Percentiles rank a stretch among this genome's conserved stretches.
These are phyloP conservation scores for Calocera cornea DNA, from an alignment of 768 basidiomycete genomes.

Conservation along the genomic window DNA sequence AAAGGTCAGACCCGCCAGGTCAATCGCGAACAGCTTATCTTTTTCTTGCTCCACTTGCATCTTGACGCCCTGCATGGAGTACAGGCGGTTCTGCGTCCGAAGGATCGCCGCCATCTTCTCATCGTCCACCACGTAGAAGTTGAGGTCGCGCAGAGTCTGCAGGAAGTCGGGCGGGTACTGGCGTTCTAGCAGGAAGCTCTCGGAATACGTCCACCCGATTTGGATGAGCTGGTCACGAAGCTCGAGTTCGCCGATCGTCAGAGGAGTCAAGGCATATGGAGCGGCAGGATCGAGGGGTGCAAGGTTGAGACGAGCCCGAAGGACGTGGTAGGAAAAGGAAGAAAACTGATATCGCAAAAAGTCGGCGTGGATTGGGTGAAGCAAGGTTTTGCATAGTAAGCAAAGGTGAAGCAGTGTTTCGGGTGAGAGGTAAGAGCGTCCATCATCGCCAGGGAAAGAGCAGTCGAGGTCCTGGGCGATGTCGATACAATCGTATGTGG, in stretches of 20 bases:
- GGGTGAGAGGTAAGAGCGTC: background rate
- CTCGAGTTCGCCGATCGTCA: background rate
- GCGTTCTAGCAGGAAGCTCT: background rate
- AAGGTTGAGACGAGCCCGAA: background rate
- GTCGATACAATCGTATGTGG: background rate
- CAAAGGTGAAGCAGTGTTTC: background rate
- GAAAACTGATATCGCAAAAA: background rate
- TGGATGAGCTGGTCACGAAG: background rate
- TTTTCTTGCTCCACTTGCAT: too few relatives aligned
- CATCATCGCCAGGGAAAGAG: background rate
- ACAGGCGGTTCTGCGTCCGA: too few relatives aligned
- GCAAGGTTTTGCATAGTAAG: background rate
- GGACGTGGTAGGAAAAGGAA: background rate
- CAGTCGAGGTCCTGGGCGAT: background rate
- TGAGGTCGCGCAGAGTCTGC: background rate
- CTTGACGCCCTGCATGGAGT: too few relatives aligned
- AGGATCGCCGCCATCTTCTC: background rate
- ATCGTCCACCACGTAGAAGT: background rate
- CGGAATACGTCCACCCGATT: background rate
- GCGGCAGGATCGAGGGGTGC: background rate
- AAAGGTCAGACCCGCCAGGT: too few relatives aligned
- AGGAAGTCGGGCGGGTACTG: background rate
- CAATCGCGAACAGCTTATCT: too few relatives aligned
- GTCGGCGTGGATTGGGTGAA: background rate
- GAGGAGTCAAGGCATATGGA: background rate